These are phyloP conservation scores for Alternaria gansuensis DNA, from an alignment of 2,329 filamentous ascomycete species.

Conservation along the genomic window DNA sequence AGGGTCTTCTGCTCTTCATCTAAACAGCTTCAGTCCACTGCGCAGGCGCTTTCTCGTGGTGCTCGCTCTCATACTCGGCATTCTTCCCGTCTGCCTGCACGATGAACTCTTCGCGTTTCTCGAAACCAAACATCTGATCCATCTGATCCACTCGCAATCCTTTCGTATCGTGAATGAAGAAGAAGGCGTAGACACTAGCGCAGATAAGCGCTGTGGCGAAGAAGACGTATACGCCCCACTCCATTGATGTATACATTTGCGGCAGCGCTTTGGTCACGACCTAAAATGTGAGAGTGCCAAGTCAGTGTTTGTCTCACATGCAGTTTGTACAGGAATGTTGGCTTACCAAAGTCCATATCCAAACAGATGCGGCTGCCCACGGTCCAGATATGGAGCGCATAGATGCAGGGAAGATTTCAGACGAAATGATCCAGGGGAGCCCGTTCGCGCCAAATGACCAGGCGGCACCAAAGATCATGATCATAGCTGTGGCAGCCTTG, in stretches of 20 bases:
- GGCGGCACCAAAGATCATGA: constrained; percentile 53
- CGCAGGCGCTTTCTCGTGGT: constrained; percentile 26
- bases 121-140: constrained; percentile 50
- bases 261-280: constrained; percentile 54
- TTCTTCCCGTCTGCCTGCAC: constrained; percentile 11
- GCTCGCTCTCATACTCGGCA: constrained; percentile 29
- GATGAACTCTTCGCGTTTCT: constrained; percentile 25
- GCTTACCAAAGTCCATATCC: constrained; percentile 50
- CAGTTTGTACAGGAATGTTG: too few relatives aligned
- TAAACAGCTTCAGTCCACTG: constrained; percentile 13
- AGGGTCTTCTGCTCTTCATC: background rate
- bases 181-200: constrained; percentile 52
- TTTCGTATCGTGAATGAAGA: constrained; percentile 54
- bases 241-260: constrained; percentile 53
- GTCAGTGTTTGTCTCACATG: too few relatives aligned
- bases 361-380: constrained; percentile 50
- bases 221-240: constrained; percentile 54
- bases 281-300: too few relatives aligned
- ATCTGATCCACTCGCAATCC: constrained; percentile 52
- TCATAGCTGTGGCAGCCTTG: constrained; percentile 52
- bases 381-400: constrained; percentile 53
- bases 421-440: constrained; percentile 56
- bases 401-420: constrained; percentile 55
- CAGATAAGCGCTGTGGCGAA: constrained; percentile 52
- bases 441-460: constrained; percentile 56